These are phyloP conservation scores for Metarhizium anisopliae DNA, from an alignment of 2,329 filamentous ascomycete species.

Conservation along the genomic window DNA sequence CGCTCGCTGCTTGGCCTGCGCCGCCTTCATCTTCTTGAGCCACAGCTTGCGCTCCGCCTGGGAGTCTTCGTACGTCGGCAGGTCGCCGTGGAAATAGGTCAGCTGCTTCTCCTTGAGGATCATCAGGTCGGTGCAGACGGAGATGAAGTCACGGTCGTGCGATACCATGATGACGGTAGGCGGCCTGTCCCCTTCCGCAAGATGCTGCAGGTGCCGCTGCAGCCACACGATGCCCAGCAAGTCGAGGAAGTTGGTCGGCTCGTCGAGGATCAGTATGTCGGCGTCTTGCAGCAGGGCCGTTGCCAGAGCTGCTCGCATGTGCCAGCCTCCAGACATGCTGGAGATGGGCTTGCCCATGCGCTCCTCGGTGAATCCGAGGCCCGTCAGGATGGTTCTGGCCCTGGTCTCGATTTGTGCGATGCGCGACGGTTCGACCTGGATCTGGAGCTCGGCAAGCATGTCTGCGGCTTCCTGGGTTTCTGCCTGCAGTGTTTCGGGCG, in stretches of 20 bases:
- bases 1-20: slow-evolving; percentile 69
- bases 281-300: slow-evolving; percentile 60
- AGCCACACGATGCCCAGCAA: slow-evolving; percentile 79
- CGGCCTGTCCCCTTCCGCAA: slow-evolving; percentile 41
- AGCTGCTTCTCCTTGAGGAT: slow-evolving; percentile 65
- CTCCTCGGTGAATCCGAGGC: slow-evolving; percentile 61
- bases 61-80: slow-evolving; percentile 62
- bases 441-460: slow-evolving; percentile 59
- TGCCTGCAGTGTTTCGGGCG: slow-evolving; percentile 44
- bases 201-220: slow-evolving; percentile 57
- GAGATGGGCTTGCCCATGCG: slow-evolving; percentile 50
- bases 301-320: slow-evolving; percentile 59
- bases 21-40: slow-evolving; percentile 68
- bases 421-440: slow-evolving; percentile 57
- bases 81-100: slow-evolving; percentile 65
- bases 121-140: slow-evolving; percentile 68
- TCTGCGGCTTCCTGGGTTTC: slow-evolving; percentile 64
- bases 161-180: slow-evolving; percentile 71
- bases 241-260: slow-evolving; percentile 82
- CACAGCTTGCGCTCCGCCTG: slow-evolving; percentile 59
- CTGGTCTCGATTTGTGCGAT: slow-evolving; percentile 55
- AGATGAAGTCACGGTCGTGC: slow-evolving; percentile 75
- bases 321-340: slow-evolving; percentile 70
- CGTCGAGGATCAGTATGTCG: slow-evolving; percentile 74
- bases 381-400: slow-evolving; percentile 57